Conservation (phyloP, 441 rosid genomes). For the Euphorbia neoarborescens region DNA sequence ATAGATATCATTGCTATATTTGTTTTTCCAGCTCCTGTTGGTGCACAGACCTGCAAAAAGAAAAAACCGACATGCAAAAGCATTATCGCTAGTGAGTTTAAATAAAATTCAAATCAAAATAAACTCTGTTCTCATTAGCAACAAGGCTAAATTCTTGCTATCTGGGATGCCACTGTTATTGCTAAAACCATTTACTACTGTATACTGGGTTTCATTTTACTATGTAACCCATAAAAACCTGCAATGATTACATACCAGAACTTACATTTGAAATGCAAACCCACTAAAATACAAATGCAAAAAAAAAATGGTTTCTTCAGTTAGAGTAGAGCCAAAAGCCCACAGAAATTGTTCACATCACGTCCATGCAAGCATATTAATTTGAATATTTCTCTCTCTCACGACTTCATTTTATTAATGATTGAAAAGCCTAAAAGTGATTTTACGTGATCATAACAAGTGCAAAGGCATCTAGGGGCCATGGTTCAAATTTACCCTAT, state of each 20-base stretch:
- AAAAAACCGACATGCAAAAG: slow-evolving; percentile 27
- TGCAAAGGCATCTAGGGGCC: neutral
- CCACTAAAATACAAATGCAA: neutral
- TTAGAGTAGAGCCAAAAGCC: neutral
- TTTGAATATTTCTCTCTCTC: neutral
- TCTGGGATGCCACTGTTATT: no score
- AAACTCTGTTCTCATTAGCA: neutral
- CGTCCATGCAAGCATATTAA: neutral
- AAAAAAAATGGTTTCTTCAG: neutral
- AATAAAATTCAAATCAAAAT: neutral
- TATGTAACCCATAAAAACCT: neutral
- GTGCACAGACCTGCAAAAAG: slow-evolving; percentile 84
- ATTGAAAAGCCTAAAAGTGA: neutral
- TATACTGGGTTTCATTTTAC: neutral
- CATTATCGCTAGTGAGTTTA: slow-evolving; percentile 11
- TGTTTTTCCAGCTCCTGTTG: slow-evolving; percentile 98
- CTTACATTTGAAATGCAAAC: neutral
- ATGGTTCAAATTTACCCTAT: neutral
- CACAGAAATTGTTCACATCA: neutral
- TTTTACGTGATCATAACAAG: neutral
- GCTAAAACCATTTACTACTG: neutral
- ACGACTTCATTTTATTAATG: neutral
- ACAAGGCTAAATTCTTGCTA: neutral
- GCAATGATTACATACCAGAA: neutral
- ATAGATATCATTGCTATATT: slow-evolving; percentile 94